Evolutionary conservation across 2,329 filamentous ascomycete genomes (phyloP).

Genomic region (Biscogniauxia sp.): DNA sequence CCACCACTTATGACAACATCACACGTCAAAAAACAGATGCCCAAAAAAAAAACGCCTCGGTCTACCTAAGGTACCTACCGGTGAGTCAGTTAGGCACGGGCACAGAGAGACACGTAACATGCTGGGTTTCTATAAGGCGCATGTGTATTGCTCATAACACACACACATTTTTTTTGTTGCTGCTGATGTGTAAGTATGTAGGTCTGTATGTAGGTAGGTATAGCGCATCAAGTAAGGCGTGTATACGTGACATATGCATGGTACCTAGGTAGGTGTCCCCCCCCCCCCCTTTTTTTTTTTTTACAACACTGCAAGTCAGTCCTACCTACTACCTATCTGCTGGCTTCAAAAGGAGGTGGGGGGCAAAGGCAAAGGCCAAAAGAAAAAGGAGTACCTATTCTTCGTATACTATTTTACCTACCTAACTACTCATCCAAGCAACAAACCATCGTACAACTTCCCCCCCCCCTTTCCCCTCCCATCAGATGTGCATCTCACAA

Average conservation of each 20-base stretch:
- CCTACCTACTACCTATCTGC: no score
- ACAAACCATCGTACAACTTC: no score
- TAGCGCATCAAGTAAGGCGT: not conserved
- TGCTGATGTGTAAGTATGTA: no score
- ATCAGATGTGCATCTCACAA: no score
- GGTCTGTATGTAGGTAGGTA: not conserved
- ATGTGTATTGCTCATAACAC: constrained; percentile 9
- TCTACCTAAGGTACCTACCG: constrained; percentile 6
- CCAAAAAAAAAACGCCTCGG: not conserved
- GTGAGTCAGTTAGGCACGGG: not conserved
- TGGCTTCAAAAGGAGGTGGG: no score
- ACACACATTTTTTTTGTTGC: constrained; percentile 14
- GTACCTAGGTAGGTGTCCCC: no score
- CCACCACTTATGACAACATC: not conserved
- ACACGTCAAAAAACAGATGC: not conserved
- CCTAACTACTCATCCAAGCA: no score
- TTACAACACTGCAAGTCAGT: no score
- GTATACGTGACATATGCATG: not conserved
- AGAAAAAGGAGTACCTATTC: no score
- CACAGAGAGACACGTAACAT: constrained; percentile 3
- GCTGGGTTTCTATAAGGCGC: constrained; percentile 6
- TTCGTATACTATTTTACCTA: no score
- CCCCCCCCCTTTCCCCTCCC: no score
- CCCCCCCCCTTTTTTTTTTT: not conserved
- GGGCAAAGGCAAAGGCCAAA: no score